Conservation (phyloP, 2,329 filamentous ascomycete species). For the Aspergillus terreus region DNA sequence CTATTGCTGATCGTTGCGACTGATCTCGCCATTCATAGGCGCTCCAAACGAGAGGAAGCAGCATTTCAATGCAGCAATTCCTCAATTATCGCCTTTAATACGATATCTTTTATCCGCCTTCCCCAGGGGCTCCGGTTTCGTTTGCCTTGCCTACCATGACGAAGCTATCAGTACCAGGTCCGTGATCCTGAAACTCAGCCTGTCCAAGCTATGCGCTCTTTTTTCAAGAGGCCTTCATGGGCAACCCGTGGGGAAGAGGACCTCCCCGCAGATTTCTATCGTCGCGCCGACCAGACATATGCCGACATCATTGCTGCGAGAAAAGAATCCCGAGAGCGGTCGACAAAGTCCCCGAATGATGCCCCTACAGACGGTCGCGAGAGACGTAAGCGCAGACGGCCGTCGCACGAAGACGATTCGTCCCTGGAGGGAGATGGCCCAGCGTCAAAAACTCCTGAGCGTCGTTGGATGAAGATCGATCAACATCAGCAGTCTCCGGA, state of each 20-base stretch:
- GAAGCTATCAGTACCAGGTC: background rate
- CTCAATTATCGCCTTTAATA: background rate
- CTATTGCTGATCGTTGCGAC: no score
- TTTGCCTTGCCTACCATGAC: background rate
- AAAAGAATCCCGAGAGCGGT: slow-evolving; percentile 31
- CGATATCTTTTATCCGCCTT: background rate
- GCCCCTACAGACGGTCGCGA: slow-evolving; percentile 9
- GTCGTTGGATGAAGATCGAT: background rate
- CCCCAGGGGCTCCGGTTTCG: no score
- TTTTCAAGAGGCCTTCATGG: slow-evolving; percentile 56
- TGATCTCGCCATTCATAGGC: no score
- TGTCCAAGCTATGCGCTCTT: slow-evolving; percentile 35
- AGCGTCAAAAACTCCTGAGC: background rate
- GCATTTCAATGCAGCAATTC: no score
- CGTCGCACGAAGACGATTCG: slow-evolving; percentile 15
- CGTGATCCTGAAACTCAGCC: background rate
- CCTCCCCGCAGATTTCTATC: slow-evolving; percentile 45
- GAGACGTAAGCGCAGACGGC: slow-evolving; percentile 21
- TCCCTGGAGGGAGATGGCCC: background rate
- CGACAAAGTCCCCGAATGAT: slow-evolving; percentile 7
- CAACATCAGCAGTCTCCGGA: background rate
- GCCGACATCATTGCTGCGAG: slow-evolving; percentile 43
- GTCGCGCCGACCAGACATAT: slow-evolving; percentile 46
- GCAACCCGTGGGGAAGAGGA: slow-evolving; percentile 37
- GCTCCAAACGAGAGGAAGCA: no score